phyloP scores from a whole-genome alignment of 2,329 filamentous ascomycete genomes.

The Teratosphaeria gauchensis region DNA sequence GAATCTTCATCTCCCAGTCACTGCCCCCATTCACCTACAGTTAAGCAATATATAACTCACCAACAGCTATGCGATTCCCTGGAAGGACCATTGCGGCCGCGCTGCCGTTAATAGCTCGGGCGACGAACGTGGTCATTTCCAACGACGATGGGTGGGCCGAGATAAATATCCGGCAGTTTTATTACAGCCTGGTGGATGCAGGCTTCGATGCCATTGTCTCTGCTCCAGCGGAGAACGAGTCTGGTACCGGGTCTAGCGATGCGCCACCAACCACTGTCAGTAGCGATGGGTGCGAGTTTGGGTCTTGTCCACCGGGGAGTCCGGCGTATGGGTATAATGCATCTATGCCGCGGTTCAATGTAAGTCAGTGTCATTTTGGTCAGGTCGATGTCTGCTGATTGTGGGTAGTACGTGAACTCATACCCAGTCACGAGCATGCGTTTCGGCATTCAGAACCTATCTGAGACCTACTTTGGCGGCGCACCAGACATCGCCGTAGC shows the following conservation, averaged over 20 bases:
- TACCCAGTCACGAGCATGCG: conserved; percentile 56
- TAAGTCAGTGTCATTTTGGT: neutral
- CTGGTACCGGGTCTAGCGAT: conserved; percentile 41
- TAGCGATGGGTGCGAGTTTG: conserved; percentile 43
- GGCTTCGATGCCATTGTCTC: conserved; percentile 56
- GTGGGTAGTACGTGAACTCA: conserved; percentile 56
- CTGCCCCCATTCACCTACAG: neutral
- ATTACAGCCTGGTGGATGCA: conserved; percentile 44
- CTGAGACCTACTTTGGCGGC: conserved; percentile 44
- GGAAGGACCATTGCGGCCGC: neutral
- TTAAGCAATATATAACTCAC: neutral
- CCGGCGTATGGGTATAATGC: conserved; percentile 49
- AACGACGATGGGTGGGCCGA: conserved; percentile 72
- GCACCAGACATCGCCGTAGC: conserved; percentile 54
- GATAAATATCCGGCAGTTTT: conserved; percentile 52
- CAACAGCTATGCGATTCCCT: neutral
- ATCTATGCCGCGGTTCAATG: conserved; percentile 45
- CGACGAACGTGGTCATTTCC: conserved; percentile 49
- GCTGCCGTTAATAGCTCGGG: conserved; percentile 6
- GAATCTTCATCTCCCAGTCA: neutral
- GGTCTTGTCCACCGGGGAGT: conserved; percentile 50
- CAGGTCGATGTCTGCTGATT: neutral
- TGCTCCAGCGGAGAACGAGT: conserved; percentile 56
- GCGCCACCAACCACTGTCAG: conserved; percentile 9
- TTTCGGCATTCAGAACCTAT: conserved; percentile 51